A percentile compares a stretch with the other conserved stretches of the same genome.
These are phyloP conservation scores for Globisporangium carolinianum DNA, from an alignment of 352 stramenopile genomes.

Conservation along the genomic window DNA sequence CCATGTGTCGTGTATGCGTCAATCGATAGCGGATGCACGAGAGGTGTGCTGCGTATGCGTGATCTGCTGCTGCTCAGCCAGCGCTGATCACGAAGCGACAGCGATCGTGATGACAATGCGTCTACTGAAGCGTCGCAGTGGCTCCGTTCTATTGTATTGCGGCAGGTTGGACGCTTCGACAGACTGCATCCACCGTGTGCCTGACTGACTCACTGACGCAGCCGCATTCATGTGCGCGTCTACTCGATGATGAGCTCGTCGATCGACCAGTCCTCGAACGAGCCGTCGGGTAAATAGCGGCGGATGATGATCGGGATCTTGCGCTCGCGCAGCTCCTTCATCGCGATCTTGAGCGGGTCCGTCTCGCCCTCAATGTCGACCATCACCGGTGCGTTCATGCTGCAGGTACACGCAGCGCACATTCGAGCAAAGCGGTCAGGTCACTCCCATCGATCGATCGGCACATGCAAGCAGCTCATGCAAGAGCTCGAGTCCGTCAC, in stretches of 20 bases:
- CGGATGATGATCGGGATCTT: conserved; percentile 99
- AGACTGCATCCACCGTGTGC: too few species aligned
- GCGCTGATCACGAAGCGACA: too few species aligned
- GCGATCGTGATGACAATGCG: too few species aligned
- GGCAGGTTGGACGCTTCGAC: too few species aligned
- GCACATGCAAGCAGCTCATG: too few species aligned
- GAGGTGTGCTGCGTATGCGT: too few species aligned
- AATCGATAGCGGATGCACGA: too few species aligned
- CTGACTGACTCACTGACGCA: background rate
- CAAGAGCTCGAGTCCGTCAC: too few species aligned
- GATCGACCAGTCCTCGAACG: conserved; percentile 99
- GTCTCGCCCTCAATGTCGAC: conserved; percentile 97
- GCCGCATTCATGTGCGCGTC: background rate
- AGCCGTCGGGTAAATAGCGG: conserved; percentile 97
- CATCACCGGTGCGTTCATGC: conserved; percentile 96
- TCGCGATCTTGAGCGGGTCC: conserved; percentile 98
- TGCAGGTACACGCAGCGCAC: conserved; percentile 8
- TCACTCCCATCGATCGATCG: too few species aligned
- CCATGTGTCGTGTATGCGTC: too few species aligned
- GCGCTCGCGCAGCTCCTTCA: conserved; percentile 98
- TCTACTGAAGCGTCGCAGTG: background rate
- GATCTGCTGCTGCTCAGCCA: too few species aligned
- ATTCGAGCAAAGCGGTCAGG: too few species aligned
- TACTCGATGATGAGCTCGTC: conserved; percentile 99
- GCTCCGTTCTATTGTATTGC: conserved; percentile 8